These are phyloP conservation scores for Malassezia dermatis DNA, from an alignment of 1,284 basidiomycete genomes.

Conservation along the genomic window DNA sequence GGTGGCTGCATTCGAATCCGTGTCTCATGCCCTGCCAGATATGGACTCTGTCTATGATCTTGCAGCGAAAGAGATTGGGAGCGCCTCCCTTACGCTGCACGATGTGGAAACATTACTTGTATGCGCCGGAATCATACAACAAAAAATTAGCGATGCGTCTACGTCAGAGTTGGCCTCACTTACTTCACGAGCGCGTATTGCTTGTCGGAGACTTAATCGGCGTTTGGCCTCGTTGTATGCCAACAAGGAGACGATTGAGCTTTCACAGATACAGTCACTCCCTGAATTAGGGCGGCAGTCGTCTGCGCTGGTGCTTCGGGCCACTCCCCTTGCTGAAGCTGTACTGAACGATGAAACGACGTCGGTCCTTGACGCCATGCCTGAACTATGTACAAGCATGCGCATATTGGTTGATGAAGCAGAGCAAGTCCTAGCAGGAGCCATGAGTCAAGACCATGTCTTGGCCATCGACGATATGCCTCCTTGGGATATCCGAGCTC, in stretches of 20 bases:
- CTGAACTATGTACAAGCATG: neutral
- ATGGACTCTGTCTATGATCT: constrained; percentile 51
- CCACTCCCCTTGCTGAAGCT: constrained; percentile 21
- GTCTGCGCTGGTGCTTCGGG: constrained; percentile 33
- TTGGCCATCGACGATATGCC: constrained; percentile 21
- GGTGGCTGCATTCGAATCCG: constrained; percentile 35
- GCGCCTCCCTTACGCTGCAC: constrained; percentile 36
- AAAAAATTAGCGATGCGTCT: constrained; percentile 27
- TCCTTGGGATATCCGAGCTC: constrained; percentile 79
- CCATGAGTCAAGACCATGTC: constrained; percentile 1
- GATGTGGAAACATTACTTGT: constrained; percentile 45
- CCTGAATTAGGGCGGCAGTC: constrained; percentile 31
- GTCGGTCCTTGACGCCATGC: neutral
- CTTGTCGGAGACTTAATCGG: constrained; percentile 28
- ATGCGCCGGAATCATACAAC: constrained; percentile 33
- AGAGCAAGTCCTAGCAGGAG: constrained; percentile 8
- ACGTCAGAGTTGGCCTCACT: neutral
- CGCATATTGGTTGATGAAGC: constrained; percentile 61
- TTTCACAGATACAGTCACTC: constrained; percentile 31
- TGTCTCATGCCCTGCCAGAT: constrained; percentile 52
- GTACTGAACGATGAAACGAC: constrained; percentile 3
- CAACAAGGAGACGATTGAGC: constrained; percentile 34
- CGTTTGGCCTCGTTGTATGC: constrained; percentile 30
- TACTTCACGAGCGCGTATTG: neutral
- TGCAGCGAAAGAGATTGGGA: constrained; percentile 39